Evolutionary conservation across 768 basidiomycete genomes (phyloP), one percentile per base, ranked within the genome.

Genomic region (Kwoniella heveanensis): DNA sequence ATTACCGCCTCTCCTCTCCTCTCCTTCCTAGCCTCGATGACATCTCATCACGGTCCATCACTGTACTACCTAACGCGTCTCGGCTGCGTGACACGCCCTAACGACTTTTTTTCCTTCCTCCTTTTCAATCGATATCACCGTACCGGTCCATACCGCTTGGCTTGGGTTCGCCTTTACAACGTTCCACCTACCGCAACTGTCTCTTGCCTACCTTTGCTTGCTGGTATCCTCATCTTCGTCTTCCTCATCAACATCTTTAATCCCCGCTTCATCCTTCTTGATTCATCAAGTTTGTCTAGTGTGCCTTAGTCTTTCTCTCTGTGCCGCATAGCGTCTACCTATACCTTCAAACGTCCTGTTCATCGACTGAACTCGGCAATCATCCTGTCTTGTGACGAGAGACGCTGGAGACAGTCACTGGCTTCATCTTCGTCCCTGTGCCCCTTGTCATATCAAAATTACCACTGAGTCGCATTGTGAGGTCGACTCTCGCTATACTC

Each of bases 401-500:
- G 32, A 29, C 37, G 22, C 27, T 17, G 36, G 39, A 44, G 17
- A 17, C 39, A 9, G 32, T 32, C 5, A 32, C 9, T 17, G 3
- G 4, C 39, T 44, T 44, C 39, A 7, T 19, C 39, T 3, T 44
- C n/a, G 24, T 22, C 32, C 22, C 25, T 51, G 50, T 30, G 19
- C 50, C n/a, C 30, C 30, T 59, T 59, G 48, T 59, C n/a, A 46
- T 50, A 48, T 51, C 48, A 29, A 59, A 1, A 6, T 25, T 60
- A 19, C 49, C 50, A 10, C 21, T 12, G 36, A 52, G 48, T 50
- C 48, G 48, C 29, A 50, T 27, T 60, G 48, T 60, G 19, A 30
- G 51, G 49, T 48, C 36, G 58, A 60, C 49, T 51, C n/a, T 5
- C 6, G 39, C 5, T 60, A 60, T 52, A 32, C 62, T 54, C 25